Evolutionary conservation across 2,329 filamentous ascomycete species (phyloP).

Genomic region (Xylariaceae sp.): DNA sequence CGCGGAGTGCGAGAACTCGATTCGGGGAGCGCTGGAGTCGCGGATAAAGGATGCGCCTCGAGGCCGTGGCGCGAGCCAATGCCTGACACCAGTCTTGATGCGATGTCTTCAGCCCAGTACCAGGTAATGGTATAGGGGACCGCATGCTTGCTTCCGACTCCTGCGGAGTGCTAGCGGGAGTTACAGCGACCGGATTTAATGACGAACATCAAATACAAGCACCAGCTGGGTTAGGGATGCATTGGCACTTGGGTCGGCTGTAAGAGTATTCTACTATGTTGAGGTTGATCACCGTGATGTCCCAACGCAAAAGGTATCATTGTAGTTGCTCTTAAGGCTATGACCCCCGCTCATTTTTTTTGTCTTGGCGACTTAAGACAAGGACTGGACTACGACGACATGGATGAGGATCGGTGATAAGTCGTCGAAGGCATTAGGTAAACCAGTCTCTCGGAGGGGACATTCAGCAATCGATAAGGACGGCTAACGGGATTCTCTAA

Average conservation of each 20-base stretch:
- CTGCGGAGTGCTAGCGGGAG: background rate
- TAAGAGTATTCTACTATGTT: background rate
- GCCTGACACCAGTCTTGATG: constrained; percentile 16
- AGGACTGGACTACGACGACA: background rate
- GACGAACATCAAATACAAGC: constrained; percentile 1
- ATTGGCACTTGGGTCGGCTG: background rate
- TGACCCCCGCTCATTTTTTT: background rate
- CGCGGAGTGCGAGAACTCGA: constrained; percentile 25
- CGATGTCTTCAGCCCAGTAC: constrained; percentile 4
- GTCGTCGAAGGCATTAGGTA: background rate
- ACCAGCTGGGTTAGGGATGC: background rate
- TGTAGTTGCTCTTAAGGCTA: background rate
- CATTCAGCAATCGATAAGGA: background rate
- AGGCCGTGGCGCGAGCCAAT: constrained; percentile 24
- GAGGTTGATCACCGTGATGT: background rate
- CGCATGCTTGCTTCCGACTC: constrained; percentile 6
- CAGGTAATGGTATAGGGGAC: constrained; percentile 4
- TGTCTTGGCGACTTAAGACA: background rate
- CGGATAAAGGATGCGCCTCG: constrained; percentile 19
- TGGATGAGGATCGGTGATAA: background rate
- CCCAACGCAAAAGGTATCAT: background rate
- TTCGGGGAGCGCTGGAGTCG: constrained; percentile 21
- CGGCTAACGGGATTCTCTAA: too few species aligned
- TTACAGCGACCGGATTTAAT: background rate
- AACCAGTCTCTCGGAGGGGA: background rate